These are phyloP conservation scores for Talaromyces sp. DNA, from an alignment of 2,329 filamentous ascomycete species.

Conservation along the genomic window DNA sequence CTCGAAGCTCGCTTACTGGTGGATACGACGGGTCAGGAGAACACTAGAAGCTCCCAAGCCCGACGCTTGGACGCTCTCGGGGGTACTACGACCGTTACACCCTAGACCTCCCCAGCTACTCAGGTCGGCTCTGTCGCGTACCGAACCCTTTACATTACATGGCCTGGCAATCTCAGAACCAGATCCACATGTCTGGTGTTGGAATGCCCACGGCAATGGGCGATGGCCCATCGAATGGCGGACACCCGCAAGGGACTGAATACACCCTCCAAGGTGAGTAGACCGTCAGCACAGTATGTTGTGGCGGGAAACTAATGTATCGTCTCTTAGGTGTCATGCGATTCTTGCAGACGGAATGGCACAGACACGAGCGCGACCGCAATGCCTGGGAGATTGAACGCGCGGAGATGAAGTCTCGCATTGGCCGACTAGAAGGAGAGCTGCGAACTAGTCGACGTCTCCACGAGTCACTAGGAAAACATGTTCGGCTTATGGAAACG, in stretches of 20 bases:
- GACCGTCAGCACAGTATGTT: background rate
- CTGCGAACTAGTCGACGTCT: constrained; percentile 82
- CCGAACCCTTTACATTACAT: constrained; percentile 46
- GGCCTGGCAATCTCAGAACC: constrained; percentile 71
- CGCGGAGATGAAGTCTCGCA: constrained; percentile 97
- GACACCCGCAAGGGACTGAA: constrained; percentile 65
- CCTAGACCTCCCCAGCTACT: background rate
- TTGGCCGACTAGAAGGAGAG: constrained; percentile 91
- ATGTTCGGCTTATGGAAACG: constrained; percentile 84
- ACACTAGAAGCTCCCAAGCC: constrained; percentile 16
- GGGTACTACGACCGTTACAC: constrained; percentile 3
- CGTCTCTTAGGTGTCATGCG: constrained; percentile 81
- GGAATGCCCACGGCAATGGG: constrained; percentile 52
- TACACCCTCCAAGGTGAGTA: constrained; percentile 70
- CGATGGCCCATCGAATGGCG: constrained; percentile 44
- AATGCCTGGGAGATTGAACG: constrained; percentile 99
- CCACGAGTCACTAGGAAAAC: constrained; percentile 86
- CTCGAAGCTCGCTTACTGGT: constrained; percentile 21
- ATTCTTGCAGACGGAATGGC: constrained; percentile 98
- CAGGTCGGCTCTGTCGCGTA: constrained; percentile 1
- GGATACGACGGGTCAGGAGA: constrained; percentile 30
- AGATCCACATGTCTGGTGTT: constrained; percentile 62
- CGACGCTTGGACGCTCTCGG: constrained; percentile 7
- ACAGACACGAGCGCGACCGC: constrained; percentile 93
- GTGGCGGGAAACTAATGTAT: background rate